phyloP scores from a whole-genome alignment of 2,329 filamentous ascomycete species.

The Byssothecium circinans region DNA sequence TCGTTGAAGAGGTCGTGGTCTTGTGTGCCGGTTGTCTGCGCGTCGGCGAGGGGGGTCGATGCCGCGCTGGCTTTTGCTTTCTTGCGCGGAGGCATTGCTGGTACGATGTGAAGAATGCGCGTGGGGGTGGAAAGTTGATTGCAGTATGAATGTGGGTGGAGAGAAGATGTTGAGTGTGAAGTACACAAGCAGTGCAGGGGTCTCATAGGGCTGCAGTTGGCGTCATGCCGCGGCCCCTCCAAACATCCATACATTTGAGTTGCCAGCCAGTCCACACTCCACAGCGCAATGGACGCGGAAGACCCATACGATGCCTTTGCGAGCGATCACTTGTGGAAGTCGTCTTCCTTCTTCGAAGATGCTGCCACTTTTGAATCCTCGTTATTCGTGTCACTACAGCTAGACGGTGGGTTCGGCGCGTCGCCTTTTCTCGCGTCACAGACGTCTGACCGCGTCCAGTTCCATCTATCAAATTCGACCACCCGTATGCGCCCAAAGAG shows the following conservation, averaged over 20 bases:
- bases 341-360: constrained; percentile 51
- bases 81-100: constrained; percentile 69
- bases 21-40: constrained; percentile 49
- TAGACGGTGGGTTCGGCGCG: constrained; percentile 41
- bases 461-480: constrained; percentile 39
- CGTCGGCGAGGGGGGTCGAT: constrained; percentile 55
- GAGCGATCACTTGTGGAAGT: constrained; percentile 63
- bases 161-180: background rate
- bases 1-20: constrained; percentile 65
- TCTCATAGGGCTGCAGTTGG: no score
- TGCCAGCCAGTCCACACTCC: background rate
- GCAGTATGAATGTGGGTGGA: background rate
- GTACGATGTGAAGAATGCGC: background rate
- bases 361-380: constrained; percentile 24
- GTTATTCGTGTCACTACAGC: constrained; percentile 37
- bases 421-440: constrained; percentile 28
- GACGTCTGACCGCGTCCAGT: constrained; percentile 32
- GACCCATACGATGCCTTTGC: constrained; percentile 59
- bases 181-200: no score
- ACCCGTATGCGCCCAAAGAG: constrained; percentile 44
- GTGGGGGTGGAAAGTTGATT: background rate
- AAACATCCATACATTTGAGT: no score
- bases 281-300: background rate
- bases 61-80: constrained; percentile 61
- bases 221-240: no score